Conservation (phyloP, 2,329 filamentous ascomycete species). For the Teratosphaeria destructans region DNA sequence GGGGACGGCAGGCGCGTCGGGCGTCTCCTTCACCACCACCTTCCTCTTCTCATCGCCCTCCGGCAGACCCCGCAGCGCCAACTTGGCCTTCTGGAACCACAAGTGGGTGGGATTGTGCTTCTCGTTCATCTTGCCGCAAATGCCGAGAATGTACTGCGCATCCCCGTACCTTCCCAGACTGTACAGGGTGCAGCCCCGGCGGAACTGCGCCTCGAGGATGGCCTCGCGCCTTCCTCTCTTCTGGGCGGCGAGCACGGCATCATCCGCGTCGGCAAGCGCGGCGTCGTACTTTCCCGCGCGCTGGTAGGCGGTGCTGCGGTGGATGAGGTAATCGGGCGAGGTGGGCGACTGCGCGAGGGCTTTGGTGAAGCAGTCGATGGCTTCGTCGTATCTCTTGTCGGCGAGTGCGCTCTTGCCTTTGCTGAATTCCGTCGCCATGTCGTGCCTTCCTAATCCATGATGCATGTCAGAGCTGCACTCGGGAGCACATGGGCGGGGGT, state of each 20-base stretch:
- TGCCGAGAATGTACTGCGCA: conserved; percentile 58
- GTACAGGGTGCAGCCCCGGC: conserved; percentile 64
- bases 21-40: conserved; percentile 43
- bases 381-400: conserved; percentile 53
- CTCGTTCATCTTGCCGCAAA: conserved; percentile 43
- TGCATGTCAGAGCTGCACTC: background rate
- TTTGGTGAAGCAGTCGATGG: conserved; percentile 56
- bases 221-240: conserved; percentile 63
- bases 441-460: background rate
- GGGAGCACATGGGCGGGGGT: background rate
- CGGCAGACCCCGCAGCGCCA: conserved; percentile 40
- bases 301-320: conserved; percentile 69
- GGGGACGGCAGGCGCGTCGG: conserved; percentile 23
- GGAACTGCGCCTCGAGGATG: conserved; percentile 71
- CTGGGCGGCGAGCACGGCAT: conserved; percentile 53
- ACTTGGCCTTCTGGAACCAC: conserved; percentile 48
- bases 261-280: conserved; percentile 37
- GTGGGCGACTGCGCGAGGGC: conserved; percentile 53
- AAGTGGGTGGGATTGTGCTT: conserved; percentile 45
- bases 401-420: conserved; percentile 53
- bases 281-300: conserved; percentile 42
- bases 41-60: conserved; percentile 39
- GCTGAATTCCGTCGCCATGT: conserved; percentile 27
- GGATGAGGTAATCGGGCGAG: conserved; percentile 70
- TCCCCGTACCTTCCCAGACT: conserved; percentile 63